These are phyloP conservation scores for Aspergillus aculeatinus DNA, from an alignment of 2,329 filamentous ascomycete species.

Conservation along the genomic window DNA sequence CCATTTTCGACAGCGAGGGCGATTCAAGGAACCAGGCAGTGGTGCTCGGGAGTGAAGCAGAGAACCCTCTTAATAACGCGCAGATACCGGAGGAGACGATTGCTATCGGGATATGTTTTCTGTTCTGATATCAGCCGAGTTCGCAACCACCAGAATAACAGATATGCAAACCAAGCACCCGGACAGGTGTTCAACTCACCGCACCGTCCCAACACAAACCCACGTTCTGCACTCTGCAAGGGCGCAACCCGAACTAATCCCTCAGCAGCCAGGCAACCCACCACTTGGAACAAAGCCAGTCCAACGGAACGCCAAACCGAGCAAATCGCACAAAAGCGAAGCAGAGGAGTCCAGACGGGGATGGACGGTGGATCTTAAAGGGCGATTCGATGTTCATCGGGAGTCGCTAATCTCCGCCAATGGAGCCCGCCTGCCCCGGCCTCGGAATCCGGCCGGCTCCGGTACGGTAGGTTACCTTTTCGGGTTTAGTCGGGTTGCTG, in stretches of 20 bases:
- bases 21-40: too few relatives aligned
- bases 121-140: too few relatives aligned
- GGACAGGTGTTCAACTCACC: neutral
- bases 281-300: too few relatives aligned
- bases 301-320: neutral
- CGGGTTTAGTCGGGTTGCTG: conserved; percentile 6
- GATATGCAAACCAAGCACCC: neutral
- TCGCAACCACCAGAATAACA: too few relatives aligned
- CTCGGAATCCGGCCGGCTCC: conserved; percentile 29
- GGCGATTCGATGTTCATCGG: neutral
- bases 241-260: too few relatives aligned
- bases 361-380: neutral
- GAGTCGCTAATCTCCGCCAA: conserved; percentile 8
- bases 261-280: too few relatives aligned
- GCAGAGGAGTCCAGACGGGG: neutral
- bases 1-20: conserved; percentile 1
- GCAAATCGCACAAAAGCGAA: neutral
- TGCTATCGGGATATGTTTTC: too few relatives aligned
- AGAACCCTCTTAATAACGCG: too few relatives aligned
- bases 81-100: too few relatives aligned
- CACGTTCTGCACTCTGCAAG: neutral
- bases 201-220: neutral
- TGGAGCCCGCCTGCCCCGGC: conserved; percentile 2
- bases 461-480: conserved; percentile 11
- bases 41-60: too few relatives aligned